Base-by-base conservation (phyloP, 148 eudicot species). In the Spergularia marina region DNA sequence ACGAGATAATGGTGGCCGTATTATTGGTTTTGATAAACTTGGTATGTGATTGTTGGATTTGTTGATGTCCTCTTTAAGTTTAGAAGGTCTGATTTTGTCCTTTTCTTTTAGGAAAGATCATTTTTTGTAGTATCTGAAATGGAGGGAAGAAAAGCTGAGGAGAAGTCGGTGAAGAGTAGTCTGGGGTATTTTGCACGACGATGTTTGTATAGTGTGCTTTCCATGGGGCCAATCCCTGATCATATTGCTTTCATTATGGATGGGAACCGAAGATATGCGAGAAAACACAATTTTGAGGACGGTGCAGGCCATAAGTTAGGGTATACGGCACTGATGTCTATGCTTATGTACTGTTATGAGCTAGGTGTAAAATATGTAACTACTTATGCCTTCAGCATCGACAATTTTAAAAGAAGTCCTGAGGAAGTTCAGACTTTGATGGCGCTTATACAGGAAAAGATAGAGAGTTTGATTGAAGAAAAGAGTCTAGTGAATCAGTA, bases 241-340 rank as follows among this genome's bases (percentile, higher is more conserved):
- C 96, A 89, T 83, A 79, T 91, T 49, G 92, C 92, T 18, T 87
- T 91, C 78, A 89, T 91, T 40, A 84, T 91, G 87, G 96, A 91
- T 68, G 92, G 96, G 52, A 91, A 91, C 74, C 82, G 96, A 77
- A 87, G 96, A 77, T 91, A 84, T 54, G 81, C 88, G 12, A 87
- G 82, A 83, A 87, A 82, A 72, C 70, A 60, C 72, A 87, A 85
- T 23, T 56, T 89, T 59, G 71, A 75, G n/a, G 86, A 85, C 77
- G 91, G 89, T 21, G 55, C 77, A 7, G 91, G 94, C 36, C 94
- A 88, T 76, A 82, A 74, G 47, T 54, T 76, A 68, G 91, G 94
- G 4, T 85, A 76, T 49, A 75, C 70, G 34, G 80, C 94, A 39
- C 84, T 90, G 55, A 85, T 78, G 81, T 65, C 86, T 10, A 74